Conservation (phyloP, 208 protist species). For the Trypanosoma scelopori region DNA sequence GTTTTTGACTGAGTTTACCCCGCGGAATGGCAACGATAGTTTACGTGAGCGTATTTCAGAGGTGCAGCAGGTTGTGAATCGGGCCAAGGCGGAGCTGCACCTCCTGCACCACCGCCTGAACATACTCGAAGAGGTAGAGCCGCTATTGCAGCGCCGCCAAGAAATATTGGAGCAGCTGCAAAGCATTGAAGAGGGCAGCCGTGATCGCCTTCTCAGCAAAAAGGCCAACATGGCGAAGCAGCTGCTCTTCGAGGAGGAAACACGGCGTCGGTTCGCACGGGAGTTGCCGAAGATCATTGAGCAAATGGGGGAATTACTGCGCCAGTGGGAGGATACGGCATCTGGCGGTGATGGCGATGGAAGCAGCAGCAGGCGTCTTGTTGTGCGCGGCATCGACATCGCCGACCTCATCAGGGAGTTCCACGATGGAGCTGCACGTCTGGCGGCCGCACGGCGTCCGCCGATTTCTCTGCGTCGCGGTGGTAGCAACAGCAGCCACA, state of each 20-base stretch:
- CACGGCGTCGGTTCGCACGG: constrained; percentile 54
- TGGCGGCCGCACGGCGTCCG: background rate
- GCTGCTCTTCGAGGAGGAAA: constrained; percentile 72
- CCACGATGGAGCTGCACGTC: background rate
- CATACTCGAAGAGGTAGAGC: constrained; percentile 40
- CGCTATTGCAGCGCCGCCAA: constrained; percentile 42
- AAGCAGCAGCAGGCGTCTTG: constrained; percentile 14
- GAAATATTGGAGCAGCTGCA: constrained; percentile 51
- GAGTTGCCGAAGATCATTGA: constrained; percentile 60
- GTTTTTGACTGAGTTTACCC: constrained; percentile 17
- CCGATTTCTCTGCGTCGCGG: background rate
- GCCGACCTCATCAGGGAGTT: constrained; percentile 25
- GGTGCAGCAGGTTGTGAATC: constrained; percentile 17
- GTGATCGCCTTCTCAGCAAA: constrained; percentile 74
- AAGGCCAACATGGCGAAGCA: constrained; percentile 87
- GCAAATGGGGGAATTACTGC: constrained; percentile 38
- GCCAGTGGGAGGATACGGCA: constrained; percentile 46
- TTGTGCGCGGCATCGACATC: constrained; percentile 31
- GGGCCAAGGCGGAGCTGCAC: constrained; percentile 5
- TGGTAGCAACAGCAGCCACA: too few species aligned
- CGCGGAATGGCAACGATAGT: constrained; percentile 8
- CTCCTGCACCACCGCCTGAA: constrained; percentile 35
- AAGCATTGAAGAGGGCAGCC: constrained; percentile 42
- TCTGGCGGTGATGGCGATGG: background rate
- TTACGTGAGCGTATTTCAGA: constrained; percentile 19